Conservation (phyloP, 2,329 filamentous ascomycete species). For the Phaeosphaeria sp. region DNA sequence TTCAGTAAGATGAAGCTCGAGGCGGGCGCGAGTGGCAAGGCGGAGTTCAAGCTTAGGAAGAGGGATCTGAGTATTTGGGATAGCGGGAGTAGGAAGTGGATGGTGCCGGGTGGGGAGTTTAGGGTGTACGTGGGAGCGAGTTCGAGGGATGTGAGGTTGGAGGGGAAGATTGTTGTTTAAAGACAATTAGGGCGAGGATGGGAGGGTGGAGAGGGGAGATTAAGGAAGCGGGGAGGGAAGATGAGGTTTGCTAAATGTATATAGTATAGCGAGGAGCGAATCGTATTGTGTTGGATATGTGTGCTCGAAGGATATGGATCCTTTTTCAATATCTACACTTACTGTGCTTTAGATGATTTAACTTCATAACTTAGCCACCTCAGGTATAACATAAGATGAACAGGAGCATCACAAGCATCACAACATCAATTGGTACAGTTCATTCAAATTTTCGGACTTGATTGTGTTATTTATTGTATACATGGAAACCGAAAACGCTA, state of each 20-base stretch:
- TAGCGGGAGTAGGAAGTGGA: constrained; percentile 40
- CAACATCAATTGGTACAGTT: not conserved
- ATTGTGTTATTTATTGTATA: not conserved
- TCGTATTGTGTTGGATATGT: too few species aligned
- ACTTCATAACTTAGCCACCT: too few species aligned
- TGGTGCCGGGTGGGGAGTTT: constrained; percentile 44
- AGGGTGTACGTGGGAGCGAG: constrained; percentile 42
- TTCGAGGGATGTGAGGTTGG: constrained; percentile 45
- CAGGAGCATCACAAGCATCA: not conserved
- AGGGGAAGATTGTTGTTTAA: constrained; percentile 42
- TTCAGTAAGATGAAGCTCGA: constrained; percentile 45
- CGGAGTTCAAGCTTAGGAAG: constrained; percentile 43
- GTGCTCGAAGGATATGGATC: too few species aligned
- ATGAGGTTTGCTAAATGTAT: too few species aligned
- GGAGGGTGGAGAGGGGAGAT: not conserved
- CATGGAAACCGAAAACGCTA: not conserved
- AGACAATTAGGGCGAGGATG: not conserved
- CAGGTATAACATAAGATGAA: too few species aligned
- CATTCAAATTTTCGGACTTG: not conserved
- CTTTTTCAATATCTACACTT: too few species aligned
- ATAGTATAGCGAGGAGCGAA: too few species aligned
- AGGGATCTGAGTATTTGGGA: constrained; percentile 50
- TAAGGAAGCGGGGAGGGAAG: not conserved
- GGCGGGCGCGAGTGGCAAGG: constrained; percentile 36
- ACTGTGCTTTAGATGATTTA: too few species aligned